phyloP scores from a whole-genome alignment of 495 filamentous ascomycete genomes.

The Opeltia flavorubescens region DNA sequence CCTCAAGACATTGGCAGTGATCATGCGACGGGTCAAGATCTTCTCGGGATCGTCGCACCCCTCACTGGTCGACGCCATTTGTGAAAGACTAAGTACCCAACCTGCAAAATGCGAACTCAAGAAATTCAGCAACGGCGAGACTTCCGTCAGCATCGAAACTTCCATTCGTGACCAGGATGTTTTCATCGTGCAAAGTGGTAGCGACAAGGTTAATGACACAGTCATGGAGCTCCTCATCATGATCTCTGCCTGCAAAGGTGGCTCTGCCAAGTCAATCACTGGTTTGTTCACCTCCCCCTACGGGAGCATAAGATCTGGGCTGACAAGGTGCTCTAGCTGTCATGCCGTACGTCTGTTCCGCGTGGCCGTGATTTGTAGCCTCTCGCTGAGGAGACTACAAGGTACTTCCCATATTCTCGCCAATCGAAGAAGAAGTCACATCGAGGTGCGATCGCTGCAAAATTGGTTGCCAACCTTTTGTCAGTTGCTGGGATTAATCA shows the following conservation, averaged over 20 bases:
- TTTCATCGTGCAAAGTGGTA: conserved; percentile 96
- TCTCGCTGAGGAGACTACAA: conserved; percentile 29
- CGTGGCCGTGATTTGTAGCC: conserved; percentile 18
- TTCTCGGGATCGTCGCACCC: conserved; percentile 62
- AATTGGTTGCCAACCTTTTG: conserved; percentile 92
- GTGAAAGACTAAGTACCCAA: conserved; percentile 52
- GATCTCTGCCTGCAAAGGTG: conserved; percentile 96
- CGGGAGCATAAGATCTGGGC: conserved; percentile 1
- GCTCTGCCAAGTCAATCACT: conserved; percentile 93
- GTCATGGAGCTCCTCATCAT: conserved; percentile 98
- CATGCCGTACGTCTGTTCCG: conserved; percentile 52
- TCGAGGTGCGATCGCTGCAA: conserved; percentile 86
- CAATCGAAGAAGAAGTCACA: conserved; percentile 99
- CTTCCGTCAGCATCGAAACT: conserved; percentile 81
- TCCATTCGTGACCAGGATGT: conserved; percentile 97
- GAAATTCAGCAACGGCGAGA: conserved; percentile 85
- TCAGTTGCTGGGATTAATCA: conserved; percentile 89
- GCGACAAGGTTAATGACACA: conserved; percentile 91
- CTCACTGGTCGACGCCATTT: conserved; percentile 53
- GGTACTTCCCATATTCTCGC: conserved; percentile 94
- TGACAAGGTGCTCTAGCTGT: conserved; percentile 55
- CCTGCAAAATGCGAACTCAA: conserved; percentile 49
- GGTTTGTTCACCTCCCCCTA: conserved; percentile 38
- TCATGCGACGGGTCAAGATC: conserved; percentile 55
- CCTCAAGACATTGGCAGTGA: conserved; percentile 3